Base-by-base conservation (phyloP, 2,329 filamentous ascomycete genomes). In the Dactylonectria macrodidyma region DNA sequence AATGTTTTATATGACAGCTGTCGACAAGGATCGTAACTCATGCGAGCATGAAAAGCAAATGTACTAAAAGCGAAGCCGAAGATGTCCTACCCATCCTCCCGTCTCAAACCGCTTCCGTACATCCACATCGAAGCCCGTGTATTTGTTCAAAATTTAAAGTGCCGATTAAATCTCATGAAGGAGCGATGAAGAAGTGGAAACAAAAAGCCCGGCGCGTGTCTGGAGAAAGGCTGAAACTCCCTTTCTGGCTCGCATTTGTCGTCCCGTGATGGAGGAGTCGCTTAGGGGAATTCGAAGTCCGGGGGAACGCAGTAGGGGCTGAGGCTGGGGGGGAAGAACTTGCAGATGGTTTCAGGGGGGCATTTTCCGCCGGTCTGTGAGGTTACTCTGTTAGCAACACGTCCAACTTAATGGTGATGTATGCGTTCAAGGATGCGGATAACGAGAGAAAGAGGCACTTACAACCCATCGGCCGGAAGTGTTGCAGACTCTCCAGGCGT, bases 221-320 rank as follows among this genome's bases (percentile, higher is more conserved):
- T 10, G 36, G 52, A 34, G 44, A 58, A 51, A 50, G 10, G 52
- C 60, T 47, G 54, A 24, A 38, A n/a, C 36, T 61, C 36, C 62
- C 50, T 50, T 50, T 33, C 47, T 22, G n/a, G 9, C 10, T 33
- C 46, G 26, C 8, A 36, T 54, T 54, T 54, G 51, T 54, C 33
- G 51, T 22, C 14, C 48, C 30, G 19, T 8, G 46, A 12, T 12
- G 46, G 19, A 6, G 46, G 54, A 16, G 7, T 24, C 54, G 62
- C 64, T 70, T 74, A 66, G 50, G 75, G 72, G 71, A 79, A 73
- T 66, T 75, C 59, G 76, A 77, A 81, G 57, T 69, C 66, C 41
- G 77, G 72, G 12, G 79, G 79, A 7, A 83, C 77, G 59, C 81
- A 82, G 79, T 82, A 82, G 67, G 81, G 81, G 77, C 78, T 81